Conservation (phyloP, 2,329 filamentous ascomycete species). For the Aureobasidium vineae region DNA sequence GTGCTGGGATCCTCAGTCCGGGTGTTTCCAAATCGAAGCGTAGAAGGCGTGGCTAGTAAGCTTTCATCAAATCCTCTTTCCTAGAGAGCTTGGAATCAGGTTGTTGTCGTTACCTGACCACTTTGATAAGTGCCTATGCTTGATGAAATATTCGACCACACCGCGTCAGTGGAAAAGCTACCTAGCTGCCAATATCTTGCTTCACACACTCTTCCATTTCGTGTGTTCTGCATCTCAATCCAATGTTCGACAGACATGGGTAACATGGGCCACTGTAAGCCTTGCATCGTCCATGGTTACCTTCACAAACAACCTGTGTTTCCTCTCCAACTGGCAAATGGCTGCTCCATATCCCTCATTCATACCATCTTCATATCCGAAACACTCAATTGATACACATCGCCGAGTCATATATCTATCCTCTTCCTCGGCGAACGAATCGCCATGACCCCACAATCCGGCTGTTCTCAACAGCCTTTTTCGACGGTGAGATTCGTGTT, state of each 20-base stretch:
- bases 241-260: not conserved
- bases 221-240: not conserved
- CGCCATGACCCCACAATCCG: not conserved
- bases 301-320: not conserved
- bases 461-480: slow-evolving; percentile 10
- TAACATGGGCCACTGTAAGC: not conserved
- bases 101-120: too few species aligned
- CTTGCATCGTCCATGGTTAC: not conserved
- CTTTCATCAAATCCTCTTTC: not conserved
- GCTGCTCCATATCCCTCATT: not conserved
- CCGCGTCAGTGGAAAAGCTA: too few species aligned
- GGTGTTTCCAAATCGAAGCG: too few species aligned
- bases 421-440: slow-evolving; percentile 2
- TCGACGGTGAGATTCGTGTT: slow-evolving; percentile 13
- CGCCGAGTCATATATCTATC: slow-evolving; percentile 20
- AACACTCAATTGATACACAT: not conserved
- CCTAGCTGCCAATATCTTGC: not conserved
- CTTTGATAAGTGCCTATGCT: too few species aligned
- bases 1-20: not conserved
- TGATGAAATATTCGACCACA: not conserved
- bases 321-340: too few species aligned
- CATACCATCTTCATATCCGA: not conserved
- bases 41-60: too few species aligned
- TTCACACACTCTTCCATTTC: too few species aligned
- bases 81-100: too few species aligned